phyloP scores from a whole-genome alignment of 257 asterid genomes.

The Misopates orontium region DNA sequence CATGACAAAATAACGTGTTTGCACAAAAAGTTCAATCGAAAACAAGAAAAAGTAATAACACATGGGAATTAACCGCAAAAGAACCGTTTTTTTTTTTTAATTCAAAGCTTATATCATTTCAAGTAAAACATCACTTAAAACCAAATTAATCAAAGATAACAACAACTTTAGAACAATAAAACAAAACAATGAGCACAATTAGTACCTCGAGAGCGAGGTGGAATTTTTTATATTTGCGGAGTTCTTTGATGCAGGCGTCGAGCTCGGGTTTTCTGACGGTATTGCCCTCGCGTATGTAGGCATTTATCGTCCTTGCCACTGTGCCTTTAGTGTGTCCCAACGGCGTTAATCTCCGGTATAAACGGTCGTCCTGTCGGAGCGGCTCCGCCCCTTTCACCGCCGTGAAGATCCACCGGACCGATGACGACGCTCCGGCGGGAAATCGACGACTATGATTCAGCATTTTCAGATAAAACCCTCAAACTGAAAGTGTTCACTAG shows the following conservation, averaged over 20 bases:
- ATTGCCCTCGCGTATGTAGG: constrained; percentile 60
- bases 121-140: constrained; percentile 7
- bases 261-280: constrained; percentile 45
- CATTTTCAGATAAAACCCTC: constrained; percentile 15
- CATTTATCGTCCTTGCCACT: constrained; percentile 56
- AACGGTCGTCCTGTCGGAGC: constrained; percentile 24
- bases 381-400: constrained; percentile 24
- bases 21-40: no score
- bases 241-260: constrained; percentile 51
- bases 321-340: constrained; percentile 48
- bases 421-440: constrained; percentile 26
- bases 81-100: neutral
- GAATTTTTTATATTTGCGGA: constrained; percentile 59
- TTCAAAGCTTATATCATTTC: neutral
- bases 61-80: no score
- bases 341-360: constrained; percentile 67
- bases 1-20: no score
- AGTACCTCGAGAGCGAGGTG: constrained; percentile 78
- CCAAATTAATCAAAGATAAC: no score
- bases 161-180: no score
- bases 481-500: neutral
- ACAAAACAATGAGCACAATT: no score
- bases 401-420: constrained; percentile 39
- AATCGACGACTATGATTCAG: constrained; percentile 32
- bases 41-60: no score